Evolutionary conservation across 164 flowering plant species (phyloP), one percentile per base, ranked within the genome.

Genomic region (Euptelea pleiosperma): DNA sequence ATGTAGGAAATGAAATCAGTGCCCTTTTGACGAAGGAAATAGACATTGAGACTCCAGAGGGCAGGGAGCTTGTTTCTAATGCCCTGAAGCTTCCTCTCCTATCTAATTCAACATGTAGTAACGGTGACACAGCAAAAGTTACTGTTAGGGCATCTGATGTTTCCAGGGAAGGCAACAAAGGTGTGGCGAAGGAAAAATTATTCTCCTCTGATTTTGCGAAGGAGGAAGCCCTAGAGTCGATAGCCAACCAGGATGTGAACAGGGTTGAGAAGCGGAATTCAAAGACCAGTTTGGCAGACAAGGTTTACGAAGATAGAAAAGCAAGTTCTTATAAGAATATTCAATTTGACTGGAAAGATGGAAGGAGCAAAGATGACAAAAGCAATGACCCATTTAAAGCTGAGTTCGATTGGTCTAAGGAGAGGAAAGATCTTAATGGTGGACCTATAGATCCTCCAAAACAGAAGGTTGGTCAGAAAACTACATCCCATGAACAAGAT

Each of bases 11-110:
- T 62, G 70, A 60, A 16, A 53, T 45, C 30, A 46, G 48, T 29
- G 16, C 59, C 8, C 35, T 52, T 37, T 3, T 53, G 15, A 71
- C 70, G 68, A 74, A 73, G 53, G 79, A 74, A 57, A 47, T 57
- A 36, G 80, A 70, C 43, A 72, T 59, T 33, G 79, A 77, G 57
- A 63, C 60, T 14, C 52, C 43, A 29, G 66, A 28, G 45, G 52
- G 73, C 54, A 76, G 52, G 40, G 72, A 74, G 50, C 37, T 61
- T 63, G 57, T 18, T 47, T 57, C 67, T 35, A 62, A 60, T 52
- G 56, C 66, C 5, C 47, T 57, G 52, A 67, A 63, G 40, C 31
- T 70, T 51, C 54, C 69, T 15, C 54, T 63, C 14, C 61, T 35
- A 16, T 41, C 69, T 3, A 68, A 45, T 44, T 57, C 50, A 43